Base-by-base conservation (phyloP, 495 filamentous ascomycete species). In the Xylaria curta region DNA sequence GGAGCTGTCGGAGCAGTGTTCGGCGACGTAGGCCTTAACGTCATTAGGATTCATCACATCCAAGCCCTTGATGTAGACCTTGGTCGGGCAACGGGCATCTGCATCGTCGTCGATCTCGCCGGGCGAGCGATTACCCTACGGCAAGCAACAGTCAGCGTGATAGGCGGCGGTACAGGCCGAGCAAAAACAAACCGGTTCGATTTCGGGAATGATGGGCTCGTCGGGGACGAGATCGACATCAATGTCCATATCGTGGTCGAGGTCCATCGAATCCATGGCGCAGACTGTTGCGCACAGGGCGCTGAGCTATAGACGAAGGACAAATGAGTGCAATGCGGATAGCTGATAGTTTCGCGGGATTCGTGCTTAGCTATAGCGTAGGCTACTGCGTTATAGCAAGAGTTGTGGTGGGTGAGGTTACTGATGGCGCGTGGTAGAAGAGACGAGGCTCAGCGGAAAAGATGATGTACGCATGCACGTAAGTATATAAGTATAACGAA, bases 11-110 rank as follows among this genome's bases (percentile, higher is more conserved):
- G 85, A 76, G 76, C 89, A 93, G 78, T 94, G 88, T 66, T 92
- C 87, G 5, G 78, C 66, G 2, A 91, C 86, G 74, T 92, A 98
- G 72, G 84, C 79, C 73, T 90, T 89, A 74, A 97, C 90, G 68
- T 97, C 87, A 28, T 89, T 85, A 9, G 94, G 94, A 19, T 89
- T 92, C 76, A 98, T 85, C 70, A 91, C 89, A 76, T 97, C 93
- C 1, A 98, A 86, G 17, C 96, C 96, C 70, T 88, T 86, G 44
- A 99, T 81, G 78, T 97, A 90, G 54, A 99, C 84, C 79, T 97
- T 97, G 73, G 87, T 79, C 1, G 86, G 87, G 15, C 85, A 82
- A 15, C 80, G 68, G 28, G 73, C 47, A 36, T 74, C 75, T 28
- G 46, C 74, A 49, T 72, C 66, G 40, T 77, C 76, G 56, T 81